phyloP scores from a whole-genome alignment of 2,329 filamentous ascomycete species.

The Nigrospora osmanthi region DNA sequence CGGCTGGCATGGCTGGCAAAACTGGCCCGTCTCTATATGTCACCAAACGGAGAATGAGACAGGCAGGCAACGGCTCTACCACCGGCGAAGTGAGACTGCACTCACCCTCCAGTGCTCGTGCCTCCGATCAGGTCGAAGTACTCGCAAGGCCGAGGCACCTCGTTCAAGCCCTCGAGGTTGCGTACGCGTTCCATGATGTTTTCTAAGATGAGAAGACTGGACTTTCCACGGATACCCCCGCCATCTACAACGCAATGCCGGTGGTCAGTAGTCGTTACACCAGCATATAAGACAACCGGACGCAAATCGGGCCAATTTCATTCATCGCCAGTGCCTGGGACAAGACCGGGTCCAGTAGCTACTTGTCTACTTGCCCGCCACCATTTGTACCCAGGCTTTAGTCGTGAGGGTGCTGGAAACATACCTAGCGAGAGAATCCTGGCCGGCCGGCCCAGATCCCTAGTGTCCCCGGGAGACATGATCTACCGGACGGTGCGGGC shows the following conservation, averaged over 20 bases:
- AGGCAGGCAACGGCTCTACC: no score
- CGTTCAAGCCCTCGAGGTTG: conserved; percentile 4
- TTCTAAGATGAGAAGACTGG: conserved; percentile 12
- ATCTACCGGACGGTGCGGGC: no score
- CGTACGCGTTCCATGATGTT: conserved; percentile 9
- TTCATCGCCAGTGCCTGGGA: no score
- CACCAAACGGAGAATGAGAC: no score
- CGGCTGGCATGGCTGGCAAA: background rate
- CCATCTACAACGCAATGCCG: conserved; percentile 5
- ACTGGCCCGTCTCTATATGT: no score
- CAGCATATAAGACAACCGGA: background rate
- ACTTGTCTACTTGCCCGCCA: no score
- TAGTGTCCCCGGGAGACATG: background rate
- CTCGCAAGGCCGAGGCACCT: conserved; percentile 12
- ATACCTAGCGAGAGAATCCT: background rate
- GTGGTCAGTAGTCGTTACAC: background rate
- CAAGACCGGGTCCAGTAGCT: no score
- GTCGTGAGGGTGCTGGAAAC: background rate
- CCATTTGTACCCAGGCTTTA: no score
- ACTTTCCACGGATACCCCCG: conserved; percentile 13
- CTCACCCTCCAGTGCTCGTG: conserved; percentile 15
- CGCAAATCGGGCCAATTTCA: no score
- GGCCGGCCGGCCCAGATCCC: background rate
- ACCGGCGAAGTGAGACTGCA: background rate
- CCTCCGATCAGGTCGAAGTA: conserved; percentile 17